Evolutionary conservation across 805 yeast species (phyloP), one percentile per base, ranked within the genome.

Genomic region (Yarrowia hollandica): DNA sequence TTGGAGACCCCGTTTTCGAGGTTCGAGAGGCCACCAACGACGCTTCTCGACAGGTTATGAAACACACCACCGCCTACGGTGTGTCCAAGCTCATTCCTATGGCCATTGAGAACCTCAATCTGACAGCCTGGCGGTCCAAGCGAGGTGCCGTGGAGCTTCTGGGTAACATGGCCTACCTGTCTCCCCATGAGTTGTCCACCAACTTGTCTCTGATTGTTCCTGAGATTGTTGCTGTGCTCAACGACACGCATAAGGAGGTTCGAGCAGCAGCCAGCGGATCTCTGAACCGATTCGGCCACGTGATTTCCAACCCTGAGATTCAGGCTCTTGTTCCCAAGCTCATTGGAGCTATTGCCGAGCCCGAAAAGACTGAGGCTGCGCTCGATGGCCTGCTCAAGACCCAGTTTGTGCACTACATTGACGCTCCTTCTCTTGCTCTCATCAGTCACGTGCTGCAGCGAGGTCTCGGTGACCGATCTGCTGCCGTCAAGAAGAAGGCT

Each of bases 141-240:
- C 89, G 90, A 74, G 99, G 98, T 4, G 88, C 98, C 6, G 98
- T 94, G 16, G 98, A 94, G 70, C 75, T 94, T 56, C 79, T 94
- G 44, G 99, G 99, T 72, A 84, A 96, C 21, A 94, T 94, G 99
- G 99, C 99, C 0, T 94, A 90, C 71, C 78, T 94, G 62, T 97
- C 92, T 68, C 99, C 99, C 3, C 80, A 94, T 2, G 99, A 94
- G 69, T 77, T 94, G 64, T 90, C 97, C 1, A 81, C 91, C 0
- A 90, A 97, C 0, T 77, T 94, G 65, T 87, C 97, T 0, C 83
- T 84, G 0, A 92, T 94, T 74, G 89, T 94, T 62, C 99, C 99
- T 1, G 96, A 92, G 69, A 90, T 94, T 73, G 99, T 92, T 60
- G 91, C 94, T 63, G 96, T 91, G 22, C 77, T 94, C 68, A 90